A percentile compares a stretch with the other conserved stretches of the same genome.
Evolutionary conservation across 257 asterid species (phyloP).

Genomic region (Leptodermis oblonga): DNA sequence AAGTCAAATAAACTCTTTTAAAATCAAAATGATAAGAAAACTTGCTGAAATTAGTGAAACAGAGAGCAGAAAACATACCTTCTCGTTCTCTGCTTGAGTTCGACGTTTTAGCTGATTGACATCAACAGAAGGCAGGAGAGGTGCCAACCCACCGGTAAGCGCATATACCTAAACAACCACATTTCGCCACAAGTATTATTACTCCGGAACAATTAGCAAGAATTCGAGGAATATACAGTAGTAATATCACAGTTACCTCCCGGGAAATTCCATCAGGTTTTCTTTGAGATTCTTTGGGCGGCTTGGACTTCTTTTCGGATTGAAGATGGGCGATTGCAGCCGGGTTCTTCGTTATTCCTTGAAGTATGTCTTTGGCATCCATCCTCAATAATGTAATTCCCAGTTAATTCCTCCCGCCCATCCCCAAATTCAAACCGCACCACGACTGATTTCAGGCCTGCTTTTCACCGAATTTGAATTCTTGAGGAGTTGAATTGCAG

Average conservation of each 20-base stretch:
- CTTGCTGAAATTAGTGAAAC: not conserved
- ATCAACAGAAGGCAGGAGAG: slow-evolving; percentile 84
- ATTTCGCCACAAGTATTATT: not conserved
- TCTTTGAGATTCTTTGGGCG: slow-evolving; percentile 92
- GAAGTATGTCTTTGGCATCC: slow-evolving; percentile 94
- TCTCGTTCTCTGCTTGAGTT: slow-evolving; percentile 68
- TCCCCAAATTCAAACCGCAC: no score
- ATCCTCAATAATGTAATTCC: slow-evolving; percentile 20
- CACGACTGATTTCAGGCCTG: no score
- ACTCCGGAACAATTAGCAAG: not conserved
- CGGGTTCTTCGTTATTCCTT: slow-evolving; percentile 71
- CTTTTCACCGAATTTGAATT: no score
- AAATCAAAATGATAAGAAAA: no score
- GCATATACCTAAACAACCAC: slow-evolving; percentile 66
- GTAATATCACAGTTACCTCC: slow-evolving; percentile 48
- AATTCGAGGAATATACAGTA: not conserved
- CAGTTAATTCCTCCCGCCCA: not conserved
- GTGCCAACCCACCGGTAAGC: slow-evolving; percentile 89
- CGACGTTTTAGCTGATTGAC: slow-evolving; percentile 61
- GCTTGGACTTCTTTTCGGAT: slow-evolving; percentile 71
- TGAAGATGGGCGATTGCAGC: slow-evolving; percentile 26
- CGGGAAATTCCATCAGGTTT: slow-evolving; percentile 99
- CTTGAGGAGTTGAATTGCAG: no score
- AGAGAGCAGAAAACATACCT: slow-evolving; percentile 40
- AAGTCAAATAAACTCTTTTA: not conserved